phyloP scores from a whole-genome alignment of 768 basidiomycete species.

The Mrakia blollopis region DNA sequence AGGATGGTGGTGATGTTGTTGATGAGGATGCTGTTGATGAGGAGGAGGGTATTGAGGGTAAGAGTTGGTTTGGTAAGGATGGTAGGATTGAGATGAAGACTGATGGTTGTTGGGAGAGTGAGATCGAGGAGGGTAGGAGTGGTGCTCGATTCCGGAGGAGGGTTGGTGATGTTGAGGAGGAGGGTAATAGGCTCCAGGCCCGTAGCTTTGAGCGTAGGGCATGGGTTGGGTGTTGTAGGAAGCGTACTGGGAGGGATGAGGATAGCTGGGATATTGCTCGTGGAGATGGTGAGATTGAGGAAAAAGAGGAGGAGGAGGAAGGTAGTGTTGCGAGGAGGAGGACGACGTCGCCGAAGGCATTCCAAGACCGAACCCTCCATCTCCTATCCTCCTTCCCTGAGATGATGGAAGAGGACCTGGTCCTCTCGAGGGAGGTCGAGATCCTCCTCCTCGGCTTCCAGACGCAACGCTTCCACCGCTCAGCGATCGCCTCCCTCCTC shows the following conservation, averaged over 20 bases:
- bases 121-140: not conserved
- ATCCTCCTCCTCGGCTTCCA: not conserved
- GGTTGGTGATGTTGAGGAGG: not conserved
- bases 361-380: conserved; percentile 8
- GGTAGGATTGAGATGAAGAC: not conserved
- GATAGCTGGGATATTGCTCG: not conserved
- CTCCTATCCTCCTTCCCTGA: conserved; percentile 1
- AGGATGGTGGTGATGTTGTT: not conserved
- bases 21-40: not conserved
- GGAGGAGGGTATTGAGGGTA: not conserved
- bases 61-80: not conserved
- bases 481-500: not conserved
- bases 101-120: not conserved
- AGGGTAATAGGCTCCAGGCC: not conserved
- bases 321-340: not conserved
- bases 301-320: not conserved
- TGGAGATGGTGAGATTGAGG: not conserved
- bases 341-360: not conserved
- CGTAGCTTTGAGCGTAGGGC: not conserved
- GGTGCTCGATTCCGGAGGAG: not conserved
- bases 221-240: not conserved
- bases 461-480: not conserved
- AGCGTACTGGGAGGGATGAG: not conserved
- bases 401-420: not conserved
- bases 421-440: not conserved